Evolutionary conservation across 2,329 filamentous ascomycete species (phyloP), one percentile per base, ranked within the genome.

Genomic region (Harringtonia lauricola): DNA sequence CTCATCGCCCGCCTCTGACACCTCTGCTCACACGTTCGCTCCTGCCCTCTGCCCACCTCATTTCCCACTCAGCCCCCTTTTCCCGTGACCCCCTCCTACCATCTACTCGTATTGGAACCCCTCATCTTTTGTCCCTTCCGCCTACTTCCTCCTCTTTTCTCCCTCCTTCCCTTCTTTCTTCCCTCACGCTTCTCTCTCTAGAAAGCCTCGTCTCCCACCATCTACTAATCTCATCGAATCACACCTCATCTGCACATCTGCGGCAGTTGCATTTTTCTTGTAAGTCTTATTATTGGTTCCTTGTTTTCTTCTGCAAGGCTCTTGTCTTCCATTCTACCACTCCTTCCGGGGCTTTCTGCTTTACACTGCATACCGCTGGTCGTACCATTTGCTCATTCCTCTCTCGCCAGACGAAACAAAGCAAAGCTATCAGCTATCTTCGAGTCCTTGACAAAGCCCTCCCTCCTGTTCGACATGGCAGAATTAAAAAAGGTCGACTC

Each of bases 401-500:
- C 12, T n/a, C n/a, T n/a, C n/a, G n/a, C n/a, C n/a, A n/a, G n/a
- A n/a, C n/a, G n/a, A n/a, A n/a, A n/a, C n/a, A n/a, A n/a, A n/a
- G n/a, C n/a, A n/a, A n/a, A n/a, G n/a, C n/a, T 17, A 12, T 14
- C 8, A 14, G 14, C n/a, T 8, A 30, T 13, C 17, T 17, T 8
- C n/a, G n/a, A n/a, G n/a, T 18, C 7, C 6, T 30, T 35, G 3
- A 18, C 15, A 24, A 18, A 19, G 14, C 30, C 40, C 22, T 9
- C 7, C 24, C 15, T 24, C 17, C n/a, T n/a, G n/a, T n/a, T n/a
- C n/a, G n/a, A n/a, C 57, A 64, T 66, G 61, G 58, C 69, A 63
- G 76, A 82, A 57, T 77, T 94, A 61, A 75, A 76, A 66, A 94
- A 94, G 72, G 80, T 95, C 70, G 89, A 95, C 67, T 95, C 89